phyloP scores from a whole-genome alignment of 805 yeast genomes.

The Myxozyma nipponensis region DNA sequence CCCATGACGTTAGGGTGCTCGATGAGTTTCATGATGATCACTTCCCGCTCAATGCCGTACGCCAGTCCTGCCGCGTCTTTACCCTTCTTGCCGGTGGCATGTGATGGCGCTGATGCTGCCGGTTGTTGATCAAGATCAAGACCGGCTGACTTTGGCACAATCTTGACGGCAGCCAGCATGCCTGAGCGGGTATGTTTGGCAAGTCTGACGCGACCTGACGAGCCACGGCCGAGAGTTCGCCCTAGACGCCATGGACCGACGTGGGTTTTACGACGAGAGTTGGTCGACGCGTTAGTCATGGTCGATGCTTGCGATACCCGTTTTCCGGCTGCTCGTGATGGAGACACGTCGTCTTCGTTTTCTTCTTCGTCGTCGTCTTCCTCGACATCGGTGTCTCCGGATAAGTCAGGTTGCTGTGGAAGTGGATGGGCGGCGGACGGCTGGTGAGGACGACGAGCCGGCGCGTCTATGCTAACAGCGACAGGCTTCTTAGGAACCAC shows the following conservation, averaged over 20 bases:
- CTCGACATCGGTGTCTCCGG: slow-evolving; percentile 22
- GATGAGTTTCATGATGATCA: slow-evolving; percentile 91
- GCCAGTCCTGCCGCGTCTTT: slow-evolving; percentile 65
- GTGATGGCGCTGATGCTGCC: slow-evolving; percentile 17
- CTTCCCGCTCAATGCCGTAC: slow-evolving; percentile 95
- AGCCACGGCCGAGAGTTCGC: slow-evolving; percentile 91
- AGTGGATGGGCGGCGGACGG: too few relatives aligned
- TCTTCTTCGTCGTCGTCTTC: too few relatives aligned
- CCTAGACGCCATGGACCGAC: slow-evolving; percentile 98
- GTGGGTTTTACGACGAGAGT: slow-evolving; percentile 49
- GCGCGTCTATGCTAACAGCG: too few relatives aligned
- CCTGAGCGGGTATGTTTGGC: slow-evolving; percentile 84
- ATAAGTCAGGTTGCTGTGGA: slow-evolving; percentile 35
- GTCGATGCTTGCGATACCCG: slow-evolving; percentile 47
- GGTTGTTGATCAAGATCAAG: slow-evolving; percentile 38
- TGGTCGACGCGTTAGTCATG: slow-evolving; percentile 40
- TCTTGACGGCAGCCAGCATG: slow-evolving; percentile 92
- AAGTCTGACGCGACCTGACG: slow-evolving; percentile 89
- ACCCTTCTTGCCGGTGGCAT: slow-evolving; percentile 12
- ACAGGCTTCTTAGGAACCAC: too few relatives aligned
- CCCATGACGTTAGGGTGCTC: slow-evolving; percentile 93
- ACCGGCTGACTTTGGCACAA: slow-evolving; percentile 81
- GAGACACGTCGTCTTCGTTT: too few relatives aligned
- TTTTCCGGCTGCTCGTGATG: too few relatives aligned
- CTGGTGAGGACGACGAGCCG: too few relatives aligned